Evolutionary conservation across 345 rosid genomes (phyloP).

Genomic region (Brassica juncea): DNA sequence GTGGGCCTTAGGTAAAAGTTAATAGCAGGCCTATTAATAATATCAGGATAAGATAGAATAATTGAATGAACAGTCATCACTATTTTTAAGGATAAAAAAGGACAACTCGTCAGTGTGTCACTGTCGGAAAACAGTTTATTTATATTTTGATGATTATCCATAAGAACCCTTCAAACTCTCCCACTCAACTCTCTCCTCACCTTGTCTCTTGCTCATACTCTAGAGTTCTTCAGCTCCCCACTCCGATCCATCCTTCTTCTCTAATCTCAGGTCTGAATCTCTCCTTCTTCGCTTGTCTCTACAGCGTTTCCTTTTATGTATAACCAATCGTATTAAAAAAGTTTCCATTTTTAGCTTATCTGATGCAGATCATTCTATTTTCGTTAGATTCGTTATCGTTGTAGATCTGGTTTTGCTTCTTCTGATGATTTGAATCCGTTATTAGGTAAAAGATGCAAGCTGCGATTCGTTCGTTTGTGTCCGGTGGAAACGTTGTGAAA

Average conservation of each 20-base stretch:
- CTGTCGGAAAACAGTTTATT: conserved; percentile 20
- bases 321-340: not conserved
- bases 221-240: conserved; percentile 19
- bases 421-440: not conserved
- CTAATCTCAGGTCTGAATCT: conserved; percentile 32
- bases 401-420: not conserved
- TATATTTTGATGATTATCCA: conserved; percentile 33
- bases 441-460: conserved; percentile 63
- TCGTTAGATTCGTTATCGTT: conserved; percentile 9
- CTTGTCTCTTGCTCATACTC: conserved; percentile 27
- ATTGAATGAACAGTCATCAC: conserved; percentile 32
- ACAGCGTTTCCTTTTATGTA: not conserved
- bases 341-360: conserved; percentile 7
- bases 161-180: conserved; percentile 29
- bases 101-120: conserved; percentile 18
- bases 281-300: not conserved
- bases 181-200: conserved; percentile 25
- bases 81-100: not conserved
- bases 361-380: conserved; percentile 5
- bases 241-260: conserved; percentile 21
- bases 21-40: too few relatives aligned
- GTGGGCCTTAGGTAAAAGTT: conserved; percentile 2
- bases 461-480: conserved; percentile 46
- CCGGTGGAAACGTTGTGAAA: conserved; percentile 58
- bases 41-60: not conserved